Percentiles rank a stretch among this genome's conserved stretches.
These are phyloP conservation scores for Eucalyptus sp. DNA, from an alignment of 345 rosid species.

Conservation along the genomic window DNA sequence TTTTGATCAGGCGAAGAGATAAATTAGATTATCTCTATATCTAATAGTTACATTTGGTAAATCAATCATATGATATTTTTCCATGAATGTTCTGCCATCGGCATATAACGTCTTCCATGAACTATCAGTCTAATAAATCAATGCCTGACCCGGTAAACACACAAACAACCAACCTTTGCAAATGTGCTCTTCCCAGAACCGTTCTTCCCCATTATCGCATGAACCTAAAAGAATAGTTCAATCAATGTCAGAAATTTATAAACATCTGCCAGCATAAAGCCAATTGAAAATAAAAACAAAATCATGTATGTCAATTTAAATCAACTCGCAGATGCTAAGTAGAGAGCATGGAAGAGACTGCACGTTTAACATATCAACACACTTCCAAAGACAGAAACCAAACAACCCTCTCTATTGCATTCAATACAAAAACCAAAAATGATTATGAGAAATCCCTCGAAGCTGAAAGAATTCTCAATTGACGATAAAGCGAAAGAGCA, in stretches of 20 bases:
- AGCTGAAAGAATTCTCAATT: not conserved
- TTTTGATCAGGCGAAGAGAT: not conserved
- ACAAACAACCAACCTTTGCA: constrained; percentile 50
- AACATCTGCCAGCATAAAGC: not conserved
- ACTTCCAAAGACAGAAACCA: not conserved
- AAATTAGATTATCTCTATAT: not conserved
- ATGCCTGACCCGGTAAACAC: not conserved
- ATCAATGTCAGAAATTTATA: not conserved
- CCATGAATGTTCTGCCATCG: not conserved
- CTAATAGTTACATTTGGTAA: not conserved
- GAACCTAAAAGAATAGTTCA: constrained; percentile 31
- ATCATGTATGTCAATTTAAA: not conserved
- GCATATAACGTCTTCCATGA: not conserved
- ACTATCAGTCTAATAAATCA: not conserved
- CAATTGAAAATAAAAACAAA: not conserved
- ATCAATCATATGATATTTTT: not conserved
- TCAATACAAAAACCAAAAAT: not conserved
- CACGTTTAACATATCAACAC: not conserved
- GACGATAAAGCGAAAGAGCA: not conserved
- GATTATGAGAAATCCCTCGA: not conserved
- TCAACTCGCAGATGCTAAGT: not conserved
- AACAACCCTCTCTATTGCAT: not conserved
- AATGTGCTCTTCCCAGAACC: constrained; percentile 98
- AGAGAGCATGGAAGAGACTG: not conserved
- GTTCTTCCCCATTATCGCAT: constrained; percentile 95